Conservation (phyloP, 2,329 filamentous ascomycete species). For the Aspergillus sp. region DNA sequence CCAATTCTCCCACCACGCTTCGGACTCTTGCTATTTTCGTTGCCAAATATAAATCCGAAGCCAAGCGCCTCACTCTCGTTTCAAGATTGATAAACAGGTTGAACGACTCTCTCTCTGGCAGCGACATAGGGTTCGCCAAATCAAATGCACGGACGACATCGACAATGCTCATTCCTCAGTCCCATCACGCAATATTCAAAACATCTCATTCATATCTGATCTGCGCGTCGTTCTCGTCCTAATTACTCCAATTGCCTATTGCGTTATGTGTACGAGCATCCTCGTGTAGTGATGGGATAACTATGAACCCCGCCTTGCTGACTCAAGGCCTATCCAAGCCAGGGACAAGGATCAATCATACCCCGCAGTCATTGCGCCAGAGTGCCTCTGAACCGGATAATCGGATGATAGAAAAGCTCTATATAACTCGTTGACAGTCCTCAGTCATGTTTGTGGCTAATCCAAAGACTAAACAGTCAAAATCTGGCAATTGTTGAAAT, state of each 20-base stretch:
- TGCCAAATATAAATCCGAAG: neutral
- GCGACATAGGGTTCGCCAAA: neutral
- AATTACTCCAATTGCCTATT: neutral
- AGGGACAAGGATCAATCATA: conserved; percentile 15
- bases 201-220: conserved; percentile 6
- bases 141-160: conserved; percentile 5
- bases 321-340: neutral
- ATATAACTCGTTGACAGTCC: conserved; percentile 6
- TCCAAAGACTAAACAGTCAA: neutral
- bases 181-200: conserved; percentile 14
- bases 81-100: neutral
- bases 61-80: neutral
- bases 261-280: neutral
- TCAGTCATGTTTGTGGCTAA: neutral
- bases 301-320: conserved; percentile 5
- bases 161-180: conserved; percentile 3
- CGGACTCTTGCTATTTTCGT: neutral
- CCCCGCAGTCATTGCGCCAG: conserved; percentile 26
- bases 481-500: neutral
- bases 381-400: conserved; percentile 9
- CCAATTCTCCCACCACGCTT: neutral
- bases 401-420: conserved; percentile 9
- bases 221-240: neutral
- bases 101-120: neutral
- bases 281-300: neutral